A percentile compares a stretch with the other conserved stretches of the same genome.
Conservation (phyloP, 2,329 filamentous ascomycete species). For the Taxawa tesnikishii region DNA sequence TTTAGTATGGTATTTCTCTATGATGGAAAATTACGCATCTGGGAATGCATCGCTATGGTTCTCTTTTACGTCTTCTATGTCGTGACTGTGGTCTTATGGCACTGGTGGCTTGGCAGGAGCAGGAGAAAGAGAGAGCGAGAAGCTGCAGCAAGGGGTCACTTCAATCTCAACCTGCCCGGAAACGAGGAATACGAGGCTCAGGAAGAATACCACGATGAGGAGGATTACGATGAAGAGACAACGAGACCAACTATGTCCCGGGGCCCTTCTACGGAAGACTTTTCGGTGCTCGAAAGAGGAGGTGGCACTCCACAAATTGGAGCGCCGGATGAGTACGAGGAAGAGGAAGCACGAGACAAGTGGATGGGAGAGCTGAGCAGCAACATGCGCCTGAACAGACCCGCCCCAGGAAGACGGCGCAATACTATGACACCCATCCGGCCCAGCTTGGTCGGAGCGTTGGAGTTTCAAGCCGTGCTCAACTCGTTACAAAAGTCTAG, state of each 20-base stretch:
- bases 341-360: conserved; percentile 51
- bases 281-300: conserved; percentile 47
- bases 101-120: conserved; percentile 65
- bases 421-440: conserved; percentile 74
- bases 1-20: conserved; percentile 82
- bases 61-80: conserved; percentile 87
- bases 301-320: conserved; percentile 33
- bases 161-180: conserved; percentile 40
- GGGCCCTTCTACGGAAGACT: conserved; percentile 48
- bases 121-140: conserved; percentile 52
- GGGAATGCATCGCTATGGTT: conserved; percentile 88
- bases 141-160: conserved; percentile 61
- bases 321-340: conserved; percentile 45
- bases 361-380: conserved; percentile 72
- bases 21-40: conserved; percentile 71
- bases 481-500: conserved; percentile 75
- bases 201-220: conserved; percentile 40
- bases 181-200: conserved; percentile 48
- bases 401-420: conserved; percentile 51
- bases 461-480: conserved; percentile 86
- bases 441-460: conserved; percentile 80
- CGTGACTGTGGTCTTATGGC: conserved; percentile 75
- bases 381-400: conserved; percentile 80
- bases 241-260: conserved; percentile 25
- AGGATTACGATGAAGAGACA: conserved; percentile 38